These are phyloP conservation scores for Tuber borchii DNA, from an alignment of 495 filamentous ascomycete genomes.

Conservation along the genomic window DNA sequence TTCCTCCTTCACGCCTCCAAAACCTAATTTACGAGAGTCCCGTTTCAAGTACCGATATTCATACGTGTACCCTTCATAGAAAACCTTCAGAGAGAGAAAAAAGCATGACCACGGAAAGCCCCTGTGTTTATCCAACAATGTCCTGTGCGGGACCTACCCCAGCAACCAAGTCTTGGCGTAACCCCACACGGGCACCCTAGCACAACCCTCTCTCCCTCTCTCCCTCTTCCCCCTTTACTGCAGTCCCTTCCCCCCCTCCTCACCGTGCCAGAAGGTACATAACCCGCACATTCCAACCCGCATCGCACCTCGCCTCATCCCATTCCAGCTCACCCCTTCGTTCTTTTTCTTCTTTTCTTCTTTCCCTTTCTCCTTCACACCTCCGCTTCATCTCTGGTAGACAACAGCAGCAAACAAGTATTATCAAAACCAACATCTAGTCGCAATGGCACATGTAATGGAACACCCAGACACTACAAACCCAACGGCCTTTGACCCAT, in stretches of 20 bases:
- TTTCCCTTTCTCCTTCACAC: neutral
- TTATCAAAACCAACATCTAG: constrained; percentile 2
- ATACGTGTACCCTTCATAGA: neutral
- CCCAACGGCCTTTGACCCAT: constrained; percentile 27
- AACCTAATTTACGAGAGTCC: neutral
- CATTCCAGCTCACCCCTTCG: constrained; percentile 3
- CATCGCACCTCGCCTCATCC: neutral
- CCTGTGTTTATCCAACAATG: neutral
- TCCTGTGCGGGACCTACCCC: neutral
- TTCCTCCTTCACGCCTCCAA: neutral
- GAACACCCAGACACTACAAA: constrained; percentile 35
- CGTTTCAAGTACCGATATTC: neutral
- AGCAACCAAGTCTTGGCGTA: constrained; percentile 5
- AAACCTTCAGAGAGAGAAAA: neutral
- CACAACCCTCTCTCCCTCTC: neutral
- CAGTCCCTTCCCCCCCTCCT: neutral
- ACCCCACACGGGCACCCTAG: constrained; percentile 5
- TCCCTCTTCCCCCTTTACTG: constrained; percentile 3
- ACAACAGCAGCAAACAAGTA: constrained; percentile 1
- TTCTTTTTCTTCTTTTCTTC: constrained; percentile 11
- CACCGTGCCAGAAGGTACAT: neutral
- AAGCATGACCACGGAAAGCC: neutral
- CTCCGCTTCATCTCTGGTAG: neutral
- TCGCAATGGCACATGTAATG: constrained; percentile 12
- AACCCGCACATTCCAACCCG: neutral